Base-by-base conservation (phyloP, 805 yeast species). In the Metschnikowia orientalis region DNA sequence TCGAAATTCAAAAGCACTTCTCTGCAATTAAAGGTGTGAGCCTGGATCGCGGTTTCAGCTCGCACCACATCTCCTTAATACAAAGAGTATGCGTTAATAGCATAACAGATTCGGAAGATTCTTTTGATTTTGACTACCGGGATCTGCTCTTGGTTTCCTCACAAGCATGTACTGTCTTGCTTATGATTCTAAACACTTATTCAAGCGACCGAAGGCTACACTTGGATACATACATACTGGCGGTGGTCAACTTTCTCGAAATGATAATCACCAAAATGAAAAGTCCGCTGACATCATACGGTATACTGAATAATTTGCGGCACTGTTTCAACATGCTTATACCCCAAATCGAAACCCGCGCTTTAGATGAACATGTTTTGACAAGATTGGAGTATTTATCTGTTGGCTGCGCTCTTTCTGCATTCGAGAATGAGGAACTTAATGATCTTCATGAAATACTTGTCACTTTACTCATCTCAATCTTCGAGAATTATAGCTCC, bases 321-420 rank as follows among this genome's bases (percentile, higher is more conserved):
- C 31, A 38, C 11, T 30, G 34, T 22, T 7, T 39, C 38, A 23
- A 42, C 10, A 25, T 32, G 5, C 26, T 57, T 10, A 14, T 44
- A 4, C 23, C 32, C 5, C 56, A 51, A 10, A 23, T 53, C 7
- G 17, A 41, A 10, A 11, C 26, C 8, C 30, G 41, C 4, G 24
- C 48, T 4, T 30, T 55, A 1, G 59, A 76, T 34, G 89, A 81
- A 23, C 63, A 59, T 3, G 47, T 71, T 0, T 48, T 81, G 7
- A 77, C 87, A 0, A 73, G 71, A 40, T 45, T 84, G 18, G 85
- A 81, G 39, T 81, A 75, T 44, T 51, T 76, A 15, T 54, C 71
- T 6, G 44, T 65, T 6, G 53, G 52, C 19, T 44, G 68, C 1
- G 49, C 79, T 1, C 77, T 74, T 42, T 44, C 51, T 15, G 67